These are phyloP conservation scores for Ottelia alismoides DNA, from an alignment of 106 monocot genomes.

Conservation along the genomic window DNA sequence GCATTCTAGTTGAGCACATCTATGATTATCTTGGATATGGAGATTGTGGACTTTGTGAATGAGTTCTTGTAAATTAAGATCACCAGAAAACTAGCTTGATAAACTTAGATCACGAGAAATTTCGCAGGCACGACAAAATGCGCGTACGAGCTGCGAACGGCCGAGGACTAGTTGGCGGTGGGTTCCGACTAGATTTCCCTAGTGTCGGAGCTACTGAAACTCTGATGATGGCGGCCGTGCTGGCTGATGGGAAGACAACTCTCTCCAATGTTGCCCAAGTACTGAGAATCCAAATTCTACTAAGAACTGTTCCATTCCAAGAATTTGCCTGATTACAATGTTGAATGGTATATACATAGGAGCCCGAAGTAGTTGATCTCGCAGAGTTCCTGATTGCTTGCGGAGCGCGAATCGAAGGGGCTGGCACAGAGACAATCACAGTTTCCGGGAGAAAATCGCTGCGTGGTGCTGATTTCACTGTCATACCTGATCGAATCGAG, in stretches of 20 bases:
- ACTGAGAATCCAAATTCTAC: background rate
- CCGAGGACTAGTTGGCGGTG: constrained; percentile 30
- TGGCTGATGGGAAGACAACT: constrained; percentile 33
- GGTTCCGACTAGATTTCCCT: constrained; percentile 36
- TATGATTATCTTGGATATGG: no score
- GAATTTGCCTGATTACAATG: no score
- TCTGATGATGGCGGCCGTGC: constrained; percentile 42
- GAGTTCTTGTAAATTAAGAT: no score
- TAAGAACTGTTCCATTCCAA: background rate
- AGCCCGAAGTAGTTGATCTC: constrained; percentile 47
- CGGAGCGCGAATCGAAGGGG: constrained; percentile 36
- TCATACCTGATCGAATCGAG: constrained; percentile 42
- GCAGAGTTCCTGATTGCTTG: constrained; percentile 34
- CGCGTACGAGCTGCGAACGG: constrained; percentile 26
- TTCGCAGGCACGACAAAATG: constrained; percentile 38
- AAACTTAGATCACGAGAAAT: no score
- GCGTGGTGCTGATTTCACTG: constrained; percentile 24
- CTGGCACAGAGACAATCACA: constrained; percentile 27
- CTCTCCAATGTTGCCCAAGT: constrained; percentile 43
- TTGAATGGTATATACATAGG: no score
- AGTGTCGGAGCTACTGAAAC: constrained; percentile 51
- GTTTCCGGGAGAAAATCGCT: constrained; percentile 24
- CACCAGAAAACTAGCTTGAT: no score
- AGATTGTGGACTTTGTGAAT: no score
- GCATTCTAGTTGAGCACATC: no score